Base-by-base conservation (phyloP, 352 stramenopile genomes). In the Pilasporangium apinafurcum region DNA sequence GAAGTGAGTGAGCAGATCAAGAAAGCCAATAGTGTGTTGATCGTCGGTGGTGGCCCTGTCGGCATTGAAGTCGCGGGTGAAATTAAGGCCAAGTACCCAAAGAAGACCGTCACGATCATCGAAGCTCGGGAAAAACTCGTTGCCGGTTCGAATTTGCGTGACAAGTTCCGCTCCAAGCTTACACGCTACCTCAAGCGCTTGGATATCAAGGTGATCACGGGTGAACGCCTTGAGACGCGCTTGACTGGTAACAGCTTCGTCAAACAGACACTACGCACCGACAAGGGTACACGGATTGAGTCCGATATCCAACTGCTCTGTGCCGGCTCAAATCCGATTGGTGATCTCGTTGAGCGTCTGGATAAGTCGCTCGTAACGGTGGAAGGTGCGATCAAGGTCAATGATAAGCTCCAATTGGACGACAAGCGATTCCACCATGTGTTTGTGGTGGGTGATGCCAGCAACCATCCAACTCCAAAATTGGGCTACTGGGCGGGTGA, bases 21-120 rank as follows among this genome's bases (percentile, higher is more conserved):
- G 20, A 50, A 45, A 18, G 66, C 66, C 27, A 48, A 48, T 35
- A 78, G 62, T 44, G 58, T 86, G 17, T 44, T 86, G 30, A 56
- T 86, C 17, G 61, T 86, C 1, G 74, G 74, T n/a, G 74, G 70
- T 21, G 74, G 74, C 3, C 28, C 67, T 0, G 70, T 88, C 8
- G 73, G 73, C 13, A 70, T 61, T 30, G 76, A 89, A 42, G 49
- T 88, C 24, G 76, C 73, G 0, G 65, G 58, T 5, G 76, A 86
- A 42, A 82, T 88, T 49, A 70, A 67, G 17, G 29, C 43, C 13
- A 66, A 77, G 40, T 81, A 71, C 41, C 70, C 76, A 1, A 44
- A 28, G 31, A 88, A 88, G 47, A 61, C 48, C 2, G 70, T 88
- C 18, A 86, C 63, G 8, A 69, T 88, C 33, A 27, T 86, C 8